These are phyloP conservation scores for Botryotinia convoluta DNA, from an alignment of 2,329 filamentous ascomycete genomes.

Conservation along the genomic window DNA sequence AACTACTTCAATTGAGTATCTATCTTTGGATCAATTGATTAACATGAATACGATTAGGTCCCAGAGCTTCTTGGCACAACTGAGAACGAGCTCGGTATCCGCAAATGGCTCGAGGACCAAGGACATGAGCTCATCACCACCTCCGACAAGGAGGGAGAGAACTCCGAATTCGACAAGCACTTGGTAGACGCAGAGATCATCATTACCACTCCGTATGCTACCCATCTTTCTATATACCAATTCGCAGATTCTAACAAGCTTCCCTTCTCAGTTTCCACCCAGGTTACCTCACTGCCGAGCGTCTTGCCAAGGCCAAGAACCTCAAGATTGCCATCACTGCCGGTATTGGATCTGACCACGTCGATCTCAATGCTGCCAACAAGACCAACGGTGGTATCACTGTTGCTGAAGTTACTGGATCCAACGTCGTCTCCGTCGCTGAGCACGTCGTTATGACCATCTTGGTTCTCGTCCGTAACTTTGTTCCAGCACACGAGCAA, in stretches of 20 bases:
- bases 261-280: slow-evolving; percentile 76
- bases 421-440: slow-evolving; percentile 96
- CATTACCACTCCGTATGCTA: slow-evolving; percentile 87
- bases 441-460: slow-evolving; percentile 99
- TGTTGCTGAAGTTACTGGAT: slow-evolving; percentile 95
- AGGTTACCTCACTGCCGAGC: slow-evolving; percentile 94
- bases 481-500: slow-evolving; percentile 94
- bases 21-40: background rate
- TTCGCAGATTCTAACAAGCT: background rate
- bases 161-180: slow-evolving; percentile 92
- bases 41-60: slow-evolving; percentile 46
- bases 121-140: slow-evolving; percentile 97
- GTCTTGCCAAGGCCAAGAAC: slow-evolving; percentile 96
- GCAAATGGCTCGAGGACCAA: slow-evolving; percentile 96
- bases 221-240: slow-evolving; percentile 16
- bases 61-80: slow-evolving; percentile 82
- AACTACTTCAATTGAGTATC: slow-evolving; percentile 22
- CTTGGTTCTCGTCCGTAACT: slow-evolving; percentile 93
- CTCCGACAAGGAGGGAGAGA: slow-evolving; percentile 93
- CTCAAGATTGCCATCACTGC: slow-evolving; percentile 96
- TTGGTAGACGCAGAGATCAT: slow-evolving; percentile 96
- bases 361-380: slow-evolving; percentile 90
- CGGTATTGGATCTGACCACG: slow-evolving; percentile 97
- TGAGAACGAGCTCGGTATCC: slow-evolving; percentile 95
- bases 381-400: slow-evolving; percentile 97